A percentile compares a stretch with the other conserved stretches of the same genome.
Conservation (phyloP, 2,329 filamentous ascomycete species). For the Cercospora citrullina region DNA sequence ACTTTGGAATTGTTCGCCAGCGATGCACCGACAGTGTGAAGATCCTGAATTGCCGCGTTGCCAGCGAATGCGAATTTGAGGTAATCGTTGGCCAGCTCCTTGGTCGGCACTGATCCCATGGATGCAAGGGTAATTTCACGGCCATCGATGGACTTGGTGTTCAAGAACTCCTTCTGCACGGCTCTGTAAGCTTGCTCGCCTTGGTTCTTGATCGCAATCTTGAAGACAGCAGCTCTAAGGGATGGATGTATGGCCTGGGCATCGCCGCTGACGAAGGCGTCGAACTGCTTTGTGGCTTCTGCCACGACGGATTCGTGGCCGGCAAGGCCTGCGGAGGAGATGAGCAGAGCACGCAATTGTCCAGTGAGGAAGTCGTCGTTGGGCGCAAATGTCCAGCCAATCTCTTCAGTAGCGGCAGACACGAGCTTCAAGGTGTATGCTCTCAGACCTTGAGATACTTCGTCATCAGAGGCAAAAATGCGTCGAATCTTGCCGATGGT, state of each 20-base stretch:
- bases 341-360: conserved; percentile 78
- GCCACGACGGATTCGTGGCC: conserved; percentile 70
- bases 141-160: conserved; percentile 82
- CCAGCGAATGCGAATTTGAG: conserved; percentile 76
- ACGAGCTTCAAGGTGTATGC: conserved; percentile 78
- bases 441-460: conserved; percentile 70
- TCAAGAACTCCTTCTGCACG: conserved; percentile 81
- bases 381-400: conserved; percentile 82
- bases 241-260: conserved; percentile 74
- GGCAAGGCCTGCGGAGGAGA: conserved; percentile 71
- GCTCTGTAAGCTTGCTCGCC: conserved; percentile 68
- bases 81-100: conserved; percentile 66
- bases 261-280: conserved; percentile 72
- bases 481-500: conserved; percentile 75
- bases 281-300: conserved; percentile 77
- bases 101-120: conserved; percentile 71
- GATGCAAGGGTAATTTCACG: conserved; percentile 80
- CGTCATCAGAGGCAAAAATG: conserved; percentile 77
- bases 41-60: conserved; percentile 81
- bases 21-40: conserved; percentile 75
- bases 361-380: conserved; percentile 79
- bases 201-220: conserved; percentile 73
- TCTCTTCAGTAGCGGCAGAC: conserved; percentile 68
- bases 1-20: conserved; percentile 72
- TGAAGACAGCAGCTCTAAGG: conserved; percentile 77